Base-by-base conservation (phyloP, 495 filamentous ascomycete genomes). In the Daldinia vernicosa region DNA sequence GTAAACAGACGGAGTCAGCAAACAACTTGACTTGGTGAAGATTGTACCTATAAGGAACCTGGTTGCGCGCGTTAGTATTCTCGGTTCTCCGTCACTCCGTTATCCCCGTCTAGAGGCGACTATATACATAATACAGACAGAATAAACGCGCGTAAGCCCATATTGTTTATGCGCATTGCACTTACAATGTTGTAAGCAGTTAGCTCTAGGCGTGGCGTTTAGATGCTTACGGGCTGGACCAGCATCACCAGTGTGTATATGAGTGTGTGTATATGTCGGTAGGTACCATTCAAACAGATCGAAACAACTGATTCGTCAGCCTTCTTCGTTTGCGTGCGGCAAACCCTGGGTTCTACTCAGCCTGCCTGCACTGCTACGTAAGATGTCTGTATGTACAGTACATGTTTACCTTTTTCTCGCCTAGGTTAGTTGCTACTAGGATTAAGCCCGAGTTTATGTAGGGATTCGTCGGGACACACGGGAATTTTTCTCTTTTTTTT, bases 301-400 rank as follows among this genome's bases (percentile, higher is more conserved):
- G 14, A 61, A 45, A 43, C 32, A 30, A 33, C 37, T 43, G 63
- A 68, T 72, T 72, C 69, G 69, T 61, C 65, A 72, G 69, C 69
- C 64, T 68, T 60, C 55, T 54, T 63, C 64, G 63, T 72, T 51
- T 68, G 52, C 15, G 56, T 57, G 68, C 57, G 43, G 68, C 57
- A 45, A 55, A 43, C 58, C 55, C 63, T 54, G 26, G 58, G 35
- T 30, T 52, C 60, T 64, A 61, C 69, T 72, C 69, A 72, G 69
- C 69, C 69, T 67, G 55, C 37, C 64, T 72, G 54, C 47, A 52
- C 60, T 64, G 52, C 63, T 15, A 55, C 58, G 32, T 58, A 56
- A 52, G 58, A 67, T 56, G 15, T 53, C 12, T 11, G 30, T 56
- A 56, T 68, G 69, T 72, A 72, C 69, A 55, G 69, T 72, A 72